Conservation (phyloP, 1,139 yeast genomes). For the Yueomyces sp. region DNA sequence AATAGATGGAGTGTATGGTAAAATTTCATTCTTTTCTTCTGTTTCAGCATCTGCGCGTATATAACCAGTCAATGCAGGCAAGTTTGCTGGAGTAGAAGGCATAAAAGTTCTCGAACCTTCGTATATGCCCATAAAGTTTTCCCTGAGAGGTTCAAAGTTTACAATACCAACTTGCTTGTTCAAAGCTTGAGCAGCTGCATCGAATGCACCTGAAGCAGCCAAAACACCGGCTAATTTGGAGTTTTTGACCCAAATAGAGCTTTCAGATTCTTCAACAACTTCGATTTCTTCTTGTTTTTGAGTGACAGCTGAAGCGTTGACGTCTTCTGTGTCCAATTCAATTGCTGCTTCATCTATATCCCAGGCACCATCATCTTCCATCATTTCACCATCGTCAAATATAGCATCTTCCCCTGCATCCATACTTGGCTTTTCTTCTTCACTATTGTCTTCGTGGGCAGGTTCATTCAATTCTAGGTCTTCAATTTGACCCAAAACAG, state of each 20-base stretch:
- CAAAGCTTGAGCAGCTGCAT: conserved; percentile 85
- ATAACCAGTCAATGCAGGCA: conserved; percentile 58
- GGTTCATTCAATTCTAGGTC: conserved; percentile 32
- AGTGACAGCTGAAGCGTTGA: conserved; percentile 36
- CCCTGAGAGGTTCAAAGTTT: conserved; percentile 76
- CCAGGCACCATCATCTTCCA: conserved; percentile 46
- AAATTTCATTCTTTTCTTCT: conserved; percentile 34
- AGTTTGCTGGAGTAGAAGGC: conserved; percentile 57
- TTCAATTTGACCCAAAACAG: conserved; percentile 68
- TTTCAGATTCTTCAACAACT: conserved; percentile 38
- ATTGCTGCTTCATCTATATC: conserved; percentile 49
- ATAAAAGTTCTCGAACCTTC: conserved; percentile 65
- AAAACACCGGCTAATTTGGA: conserved; percentile 87
- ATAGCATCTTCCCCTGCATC: conserved; percentile 19
- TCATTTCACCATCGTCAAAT: conserved; percentile 27
- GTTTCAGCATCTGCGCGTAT: conserved; percentile 58
- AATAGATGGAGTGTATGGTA: conserved; percentile 68
- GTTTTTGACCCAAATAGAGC: conserved; percentile 75
- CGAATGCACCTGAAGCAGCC: conserved; percentile 94
- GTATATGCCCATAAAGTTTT: conserved; percentile 72
- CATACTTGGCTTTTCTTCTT: conserved; percentile 3
- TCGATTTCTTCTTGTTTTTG: conserved; percentile 24
- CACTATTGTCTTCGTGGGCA: conserved; percentile 17
- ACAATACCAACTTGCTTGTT: conserved; percentile 81
- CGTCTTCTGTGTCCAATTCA: conserved; percentile 54